Evolutionary conservation across 495 filamentous ascomycete genomes (phyloP).

Genomic region (Penicillium riverlandense): DNA sequence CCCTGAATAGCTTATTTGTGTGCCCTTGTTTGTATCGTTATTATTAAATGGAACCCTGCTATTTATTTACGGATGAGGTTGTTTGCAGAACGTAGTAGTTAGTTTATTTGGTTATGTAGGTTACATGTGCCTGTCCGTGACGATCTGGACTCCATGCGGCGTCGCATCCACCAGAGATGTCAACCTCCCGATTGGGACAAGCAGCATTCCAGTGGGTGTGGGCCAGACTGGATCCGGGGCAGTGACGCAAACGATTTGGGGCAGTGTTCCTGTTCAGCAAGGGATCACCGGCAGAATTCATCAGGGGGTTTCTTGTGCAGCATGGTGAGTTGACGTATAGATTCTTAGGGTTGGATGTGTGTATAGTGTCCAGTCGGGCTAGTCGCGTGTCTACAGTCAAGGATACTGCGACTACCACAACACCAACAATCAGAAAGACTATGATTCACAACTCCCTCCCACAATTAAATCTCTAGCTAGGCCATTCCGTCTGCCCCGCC

Average conservation of each 20-base stretch:
- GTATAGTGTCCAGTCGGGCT: no score
- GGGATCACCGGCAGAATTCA: background rate
- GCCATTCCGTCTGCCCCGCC: no score
- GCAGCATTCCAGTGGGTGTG: constrained; percentile 20
- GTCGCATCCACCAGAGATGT: constrained; percentile 14
- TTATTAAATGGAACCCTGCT: background rate
- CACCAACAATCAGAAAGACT: no score
- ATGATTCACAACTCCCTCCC: no score
- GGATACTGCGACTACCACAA: no score
- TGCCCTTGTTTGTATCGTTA: no score
- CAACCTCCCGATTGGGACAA: constrained; percentile 15
- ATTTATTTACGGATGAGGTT: constrained; percentile 16
- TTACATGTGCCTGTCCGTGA: constrained; percentile 8
- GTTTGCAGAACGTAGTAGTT: constrained; percentile 6
- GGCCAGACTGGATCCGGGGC: constrained; percentile 26
- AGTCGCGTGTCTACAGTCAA: no score
- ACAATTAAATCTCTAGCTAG: no score
- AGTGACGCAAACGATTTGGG: constrained; percentile 24
- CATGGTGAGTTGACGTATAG: no score
- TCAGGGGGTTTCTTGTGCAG: background rate
- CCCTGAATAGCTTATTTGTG: no score
- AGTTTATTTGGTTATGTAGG: background rate
- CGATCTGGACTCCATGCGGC: constrained; percentile 1
- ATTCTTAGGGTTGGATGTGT: no score
- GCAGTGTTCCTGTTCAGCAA: no score